Evolutionary conservation across 495 filamentous ascomycete species (phyloP).

Genomic region (Chaetomium fimeti): DNA sequence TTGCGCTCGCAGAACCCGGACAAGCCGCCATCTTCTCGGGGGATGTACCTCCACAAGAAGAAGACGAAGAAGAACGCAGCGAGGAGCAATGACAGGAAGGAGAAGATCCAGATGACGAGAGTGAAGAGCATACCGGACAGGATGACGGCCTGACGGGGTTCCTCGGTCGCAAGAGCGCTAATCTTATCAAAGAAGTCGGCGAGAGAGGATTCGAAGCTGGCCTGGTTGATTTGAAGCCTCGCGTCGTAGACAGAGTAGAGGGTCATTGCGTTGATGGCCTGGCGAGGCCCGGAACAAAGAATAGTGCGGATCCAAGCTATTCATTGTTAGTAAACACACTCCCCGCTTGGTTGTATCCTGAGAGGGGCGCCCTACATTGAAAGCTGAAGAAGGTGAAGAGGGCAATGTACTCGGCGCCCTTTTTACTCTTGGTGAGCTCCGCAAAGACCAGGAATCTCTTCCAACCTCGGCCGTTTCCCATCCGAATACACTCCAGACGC

Average conservation of each 20-base stretch:
- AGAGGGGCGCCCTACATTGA: conserved; percentile 59
- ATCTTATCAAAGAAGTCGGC: conserved; percentile 75
- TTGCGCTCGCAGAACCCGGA: conserved; percentile 84
- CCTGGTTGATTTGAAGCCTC: conserved; percentile 61
- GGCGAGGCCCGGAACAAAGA: conserved; percentile 86
- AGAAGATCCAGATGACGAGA: conserved; percentile 82
- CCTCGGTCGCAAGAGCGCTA: conserved; percentile 62
- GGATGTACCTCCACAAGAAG: conserved; percentile 90
- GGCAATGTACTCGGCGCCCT: conserved; percentile 86
- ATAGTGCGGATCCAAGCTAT: conserved; percentile 79
- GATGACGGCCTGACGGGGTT: conserved; percentile 75
- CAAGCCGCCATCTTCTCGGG: conserved; percentile 70
- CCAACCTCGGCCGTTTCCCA: conserved; percentile 68
- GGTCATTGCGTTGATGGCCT: conserved; percentile 83
- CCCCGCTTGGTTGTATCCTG: neutral
- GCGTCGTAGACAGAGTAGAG: conserved; percentile 72
- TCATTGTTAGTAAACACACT: conserved; percentile 9
- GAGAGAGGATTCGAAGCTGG: conserved; percentile 55
- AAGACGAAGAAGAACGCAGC: conserved; percentile 75
- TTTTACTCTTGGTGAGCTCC: conserved; percentile 85
- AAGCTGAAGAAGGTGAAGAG: conserved; percentile 94
- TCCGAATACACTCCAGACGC: conserved; percentile 72
- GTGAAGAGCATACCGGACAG: conserved; percentile 90
- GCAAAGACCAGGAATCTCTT: conserved; percentile 88
- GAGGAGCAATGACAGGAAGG: conserved; percentile 67